Evolutionary conservation across 441 rosid species (phyloP), one percentile per base, ranked within the genome.

Genomic region (Eruca vesicaria): DNA sequence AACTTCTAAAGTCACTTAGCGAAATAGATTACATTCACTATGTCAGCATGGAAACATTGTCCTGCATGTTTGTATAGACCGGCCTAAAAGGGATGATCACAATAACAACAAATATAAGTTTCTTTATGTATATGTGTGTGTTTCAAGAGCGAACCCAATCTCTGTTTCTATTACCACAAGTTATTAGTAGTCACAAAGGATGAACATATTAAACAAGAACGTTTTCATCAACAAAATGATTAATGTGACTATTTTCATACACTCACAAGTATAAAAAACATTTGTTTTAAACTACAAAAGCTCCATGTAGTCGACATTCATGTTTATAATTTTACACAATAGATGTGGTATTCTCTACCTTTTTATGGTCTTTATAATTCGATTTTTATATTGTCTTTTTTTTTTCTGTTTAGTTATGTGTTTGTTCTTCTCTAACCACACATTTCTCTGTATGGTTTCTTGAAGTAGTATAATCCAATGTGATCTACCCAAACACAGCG

Each of bases 1-100:
- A 72, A 78, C 78, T 77, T 57, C 58, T 28, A 72, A 52, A 71
- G 55, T 23, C 70, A 73, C 65, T 72, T 72, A 72, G 78, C 74
- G 23, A 66, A 66, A 43, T 72, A 78, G 81, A 72, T 78, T 67
- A 55, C 45, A 78, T 67, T 67, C 64, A 71, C 52, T 50, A 14
- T 48, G 26, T 58, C 69, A 28, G 26, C 45, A 66, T 33, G 10
- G 12, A 66, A 72, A 72, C 73, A 67, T 31, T 72, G 64, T 55
- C 56, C 52, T 72, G 73, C 73, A 41, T 72, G 55, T 72, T 78
- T 78, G 74, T 78, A 78, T 78, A 78, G 81, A 72, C 50, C 63
- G 45, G 74, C 78, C 78, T 78, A 62, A 78, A 38, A n/a, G n/a
- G 74, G 70, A 78, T 73, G 73, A 53, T 50, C 56, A 50, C 19